Conservation (phyloP, 805 yeast genomes). For the Yamadazyma nakazawae region DNA sequence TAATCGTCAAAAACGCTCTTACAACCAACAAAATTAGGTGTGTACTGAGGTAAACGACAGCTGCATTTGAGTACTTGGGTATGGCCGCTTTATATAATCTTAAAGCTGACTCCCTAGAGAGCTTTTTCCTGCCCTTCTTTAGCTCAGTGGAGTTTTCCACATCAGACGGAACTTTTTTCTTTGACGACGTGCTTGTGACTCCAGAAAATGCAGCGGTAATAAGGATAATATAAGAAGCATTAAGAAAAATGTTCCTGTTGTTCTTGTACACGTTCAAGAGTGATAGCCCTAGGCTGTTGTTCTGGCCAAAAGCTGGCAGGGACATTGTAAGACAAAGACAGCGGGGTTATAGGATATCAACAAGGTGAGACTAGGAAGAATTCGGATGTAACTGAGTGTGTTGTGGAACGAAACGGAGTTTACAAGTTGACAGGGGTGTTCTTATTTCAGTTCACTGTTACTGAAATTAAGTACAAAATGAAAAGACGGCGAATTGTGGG, state of each 20-base stretch:
- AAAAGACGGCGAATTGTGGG: constrained; percentile 2
- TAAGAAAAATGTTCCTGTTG: constrained; percentile 38
- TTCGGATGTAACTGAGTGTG: too few species aligned
- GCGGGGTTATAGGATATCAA: neutral
- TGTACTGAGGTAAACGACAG: constrained; percentile 36
- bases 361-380: too few species aligned
- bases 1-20: constrained; percentile 72
- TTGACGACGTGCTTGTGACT: constrained; percentile 28
- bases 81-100: constrained; percentile 34
- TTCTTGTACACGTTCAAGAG: constrained; percentile 35
- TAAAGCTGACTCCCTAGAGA: constrained; percentile 28
- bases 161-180: constrained; percentile 5
- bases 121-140: constrained; percentile 19
- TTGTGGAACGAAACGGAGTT: too few species aligned
- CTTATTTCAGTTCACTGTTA: too few species aligned
- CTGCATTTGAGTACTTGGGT: constrained; percentile 27
- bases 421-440: too few species aligned
- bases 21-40: constrained; percentile 61
- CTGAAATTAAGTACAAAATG: neutral
- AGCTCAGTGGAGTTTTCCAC: constrained; percentile 6
- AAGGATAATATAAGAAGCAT: constrained; percentile 40
- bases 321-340: neutral
- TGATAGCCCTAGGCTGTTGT: constrained; percentile 21
- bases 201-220: constrained; percentile 43
- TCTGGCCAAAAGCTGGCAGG: neutral